These are phyloP conservation scores for Talaromyces adpressus DNA, from an alignment of 495 filamentous ascomycete genomes.

Conservation along the genomic window DNA sequence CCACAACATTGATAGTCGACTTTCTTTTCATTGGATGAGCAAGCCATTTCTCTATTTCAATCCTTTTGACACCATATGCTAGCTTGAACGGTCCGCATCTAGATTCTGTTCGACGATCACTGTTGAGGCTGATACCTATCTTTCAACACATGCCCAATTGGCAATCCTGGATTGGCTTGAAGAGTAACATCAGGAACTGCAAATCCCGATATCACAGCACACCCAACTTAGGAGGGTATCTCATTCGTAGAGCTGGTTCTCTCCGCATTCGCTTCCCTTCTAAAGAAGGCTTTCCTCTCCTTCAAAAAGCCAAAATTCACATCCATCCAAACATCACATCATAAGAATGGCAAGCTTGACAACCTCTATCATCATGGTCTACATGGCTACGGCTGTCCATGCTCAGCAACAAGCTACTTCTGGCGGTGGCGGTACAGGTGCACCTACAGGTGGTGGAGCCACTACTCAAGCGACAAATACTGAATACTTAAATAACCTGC, in stretches of 20 bases:
- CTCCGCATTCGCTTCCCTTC: neutral
- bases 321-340: neutral
- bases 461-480: neutral
- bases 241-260: neutral
- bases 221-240: neutral
- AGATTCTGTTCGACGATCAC: neutral
- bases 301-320: neutral
- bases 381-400: neutral
- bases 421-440: neutral
- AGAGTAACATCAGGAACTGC: neutral
- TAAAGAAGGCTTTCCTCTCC: neutral
- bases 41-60: neutral
- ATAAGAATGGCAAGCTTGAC: neutral
- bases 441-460: neutral
- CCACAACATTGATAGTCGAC: neutral
- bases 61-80: neutral
- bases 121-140: neutral
- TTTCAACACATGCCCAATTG: neutral
- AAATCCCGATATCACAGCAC: neutral
- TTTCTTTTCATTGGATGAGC: neutral
- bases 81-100: neutral
- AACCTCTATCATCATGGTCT: neutral
- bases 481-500: slow-evolving; percentile 4
- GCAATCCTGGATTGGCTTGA: neutral
- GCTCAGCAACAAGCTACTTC: neutral